Evolutionary conservation across 2,329 filamentous ascomycete species (phyloP).

Genomic region (Cladosporium sp.): DNA sequence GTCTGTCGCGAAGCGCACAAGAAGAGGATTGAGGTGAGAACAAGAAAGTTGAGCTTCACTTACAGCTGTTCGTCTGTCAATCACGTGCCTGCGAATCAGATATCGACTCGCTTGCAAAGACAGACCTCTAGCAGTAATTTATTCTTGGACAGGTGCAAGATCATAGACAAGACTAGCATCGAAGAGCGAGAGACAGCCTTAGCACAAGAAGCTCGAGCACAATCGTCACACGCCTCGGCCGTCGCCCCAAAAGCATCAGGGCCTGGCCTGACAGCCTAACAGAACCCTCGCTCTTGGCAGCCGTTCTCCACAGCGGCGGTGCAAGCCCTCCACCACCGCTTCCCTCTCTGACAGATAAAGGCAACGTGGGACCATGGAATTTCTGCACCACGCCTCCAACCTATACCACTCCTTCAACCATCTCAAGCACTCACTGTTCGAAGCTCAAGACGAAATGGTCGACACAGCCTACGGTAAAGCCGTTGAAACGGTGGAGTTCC

Average conservation of each 20-base stretch:
- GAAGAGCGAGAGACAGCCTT: not conserved
- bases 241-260: not conserved
- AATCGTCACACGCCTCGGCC: constrained; percentile 1
- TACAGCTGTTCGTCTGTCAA: constrained; percentile 10
- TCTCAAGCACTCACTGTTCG: constrained; percentile 31
- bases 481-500: constrained; percentile 52
- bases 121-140: not conserved
- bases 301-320: constrained; percentile 2
- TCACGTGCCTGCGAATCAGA: constrained; percentile 8
- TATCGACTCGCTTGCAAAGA: not conserved
- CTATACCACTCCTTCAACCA: constrained; percentile 37
- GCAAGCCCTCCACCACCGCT: not conserved
- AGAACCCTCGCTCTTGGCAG: constrained; percentile 7
- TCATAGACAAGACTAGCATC: not conserved
- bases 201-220: not conserved
- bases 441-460: constrained; percentile 37
- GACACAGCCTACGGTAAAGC: constrained; percentile 44
- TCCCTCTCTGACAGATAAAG: not conserved
- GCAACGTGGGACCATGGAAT: constrained; percentile 20
- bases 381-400: constrained; percentile 35
- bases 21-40: constrained; percentile 2
- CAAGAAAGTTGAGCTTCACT: constrained; percentile 15
- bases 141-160: not conserved
- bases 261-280: not conserved
- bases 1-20: constrained; percentile 1